Conservation (phyloP, 306 rosid species). For the Prunus armeniaca region DNA sequence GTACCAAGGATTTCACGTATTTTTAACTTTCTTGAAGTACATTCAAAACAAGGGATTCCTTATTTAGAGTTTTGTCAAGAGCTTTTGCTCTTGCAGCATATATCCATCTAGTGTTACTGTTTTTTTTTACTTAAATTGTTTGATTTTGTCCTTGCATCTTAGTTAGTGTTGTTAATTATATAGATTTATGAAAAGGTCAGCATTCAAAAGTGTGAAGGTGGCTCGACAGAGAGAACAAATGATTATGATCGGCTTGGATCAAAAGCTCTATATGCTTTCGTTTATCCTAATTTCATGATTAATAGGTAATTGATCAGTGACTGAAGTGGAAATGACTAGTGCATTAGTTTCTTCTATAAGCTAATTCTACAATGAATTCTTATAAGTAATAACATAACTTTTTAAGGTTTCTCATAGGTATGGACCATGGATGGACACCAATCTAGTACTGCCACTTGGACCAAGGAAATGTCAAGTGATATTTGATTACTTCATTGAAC, state of each 20-base stretch:
- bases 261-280: slow-evolving; percentile 65
- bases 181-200: slow-evolving; percentile 77
- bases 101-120: neutral
- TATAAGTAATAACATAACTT: neutral
- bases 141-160: slow-evolving; percentile 18
- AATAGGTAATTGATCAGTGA: slow-evolving; percentile 56
- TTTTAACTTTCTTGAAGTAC: neutral
- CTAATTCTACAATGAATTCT: slow-evolving; percentile 18
- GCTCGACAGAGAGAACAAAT: slow-evolving; percentile 30
- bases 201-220: slow-evolving; percentile 79
- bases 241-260: slow-evolving; percentile 74
- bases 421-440: slow-evolving; percentile 99
- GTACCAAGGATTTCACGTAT: neutral
- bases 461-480: slow-evolving; percentile 67
- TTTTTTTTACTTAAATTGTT: neutral
- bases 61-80: neutral
- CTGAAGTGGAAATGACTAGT: neutral
- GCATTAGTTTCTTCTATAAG: neutral
- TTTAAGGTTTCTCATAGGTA: slow-evolving; percentile 46
- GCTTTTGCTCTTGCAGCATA: neutral
- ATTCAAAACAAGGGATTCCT: neutral
- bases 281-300: slow-evolving; percentile 93
- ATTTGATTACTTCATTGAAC: slow-evolving; percentile 82
- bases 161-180: slow-evolving; percentile 26
- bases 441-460: slow-evolving; percentile 88